A percentile compares a stretch with the other conserved stretches of the same genome.
phyloP scores from a whole-genome alignment of 2,329 filamentous ascomycete species.

The Periconia macrospinosa region DNA sequence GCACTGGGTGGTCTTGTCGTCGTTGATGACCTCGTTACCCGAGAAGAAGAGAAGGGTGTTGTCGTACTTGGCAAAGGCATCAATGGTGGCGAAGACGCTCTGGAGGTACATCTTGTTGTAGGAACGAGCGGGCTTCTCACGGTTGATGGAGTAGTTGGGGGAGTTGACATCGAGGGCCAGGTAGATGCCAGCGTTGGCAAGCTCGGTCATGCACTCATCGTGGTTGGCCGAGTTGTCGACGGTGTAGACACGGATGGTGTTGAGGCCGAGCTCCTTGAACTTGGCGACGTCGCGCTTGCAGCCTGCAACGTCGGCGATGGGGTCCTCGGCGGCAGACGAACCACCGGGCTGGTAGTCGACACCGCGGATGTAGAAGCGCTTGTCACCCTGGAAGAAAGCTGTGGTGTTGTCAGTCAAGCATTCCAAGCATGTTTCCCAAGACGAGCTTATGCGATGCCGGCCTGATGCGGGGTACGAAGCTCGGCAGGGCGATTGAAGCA shows the following conservation, averaged over 20 bases:
- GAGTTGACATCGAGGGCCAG: slow-evolving; percentile 90
- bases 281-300: slow-evolving; percentile 80
- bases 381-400: slow-evolving; percentile 64
- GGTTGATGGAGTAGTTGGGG: slow-evolving; percentile 87
- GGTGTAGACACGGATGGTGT: slow-evolving; percentile 90
- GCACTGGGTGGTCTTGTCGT: slow-evolving; percentile 61
- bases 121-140: slow-evolving; percentile 68
- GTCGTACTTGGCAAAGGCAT: slow-evolving; percentile 77
- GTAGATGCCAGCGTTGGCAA: slow-evolving; percentile 87
- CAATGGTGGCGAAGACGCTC: slow-evolving; percentile 84
- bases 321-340: slow-evolving; percentile 67
- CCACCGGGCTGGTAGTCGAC: slow-evolving; percentile 70
- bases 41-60: slow-evolving; percentile 88
- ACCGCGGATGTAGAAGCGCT: slow-evolving; percentile 64
- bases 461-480: not conserved
- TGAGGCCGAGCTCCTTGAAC: slow-evolving; percentile 85
- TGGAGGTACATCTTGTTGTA: slow-evolving; percentile 89
- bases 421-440: not conserved
- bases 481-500: not conserved
- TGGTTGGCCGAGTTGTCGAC: slow-evolving; percentile 84
- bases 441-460: not conserved
- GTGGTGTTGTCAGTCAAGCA: slow-evolving; percentile 23
- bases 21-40: slow-evolving; percentile 77
- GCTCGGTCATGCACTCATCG: slow-evolving; percentile 79
- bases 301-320: slow-evolving; percentile 68